Evolutionary conservation across 768 basidiomycete species (phyloP).

Genomic region (Mycena haematopus): DNA sequence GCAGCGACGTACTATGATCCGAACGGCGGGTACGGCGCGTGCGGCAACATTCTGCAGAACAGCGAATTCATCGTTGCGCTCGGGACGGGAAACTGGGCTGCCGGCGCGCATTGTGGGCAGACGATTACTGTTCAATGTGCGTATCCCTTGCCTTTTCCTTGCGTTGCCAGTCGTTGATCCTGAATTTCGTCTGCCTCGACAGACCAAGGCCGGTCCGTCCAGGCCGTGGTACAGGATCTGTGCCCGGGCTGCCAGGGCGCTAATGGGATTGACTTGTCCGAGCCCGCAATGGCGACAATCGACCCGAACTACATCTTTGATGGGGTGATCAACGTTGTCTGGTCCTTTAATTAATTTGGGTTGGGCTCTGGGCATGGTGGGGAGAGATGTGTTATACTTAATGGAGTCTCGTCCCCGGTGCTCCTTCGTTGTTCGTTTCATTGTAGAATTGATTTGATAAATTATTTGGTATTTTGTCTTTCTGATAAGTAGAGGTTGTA

Average conservation of each 20-base stretch:
- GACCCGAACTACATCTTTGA: slow-evolving; percentile 21
- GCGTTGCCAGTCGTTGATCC: background rate
- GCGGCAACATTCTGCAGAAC: slow-evolving; percentile 14
- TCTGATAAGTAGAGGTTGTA: too few relatives aligned
- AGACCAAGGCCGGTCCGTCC: slow-evolving; percentile 12
- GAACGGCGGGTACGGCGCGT: slow-evolving; percentile 18
- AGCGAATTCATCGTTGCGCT: slow-evolving; percentile 15
- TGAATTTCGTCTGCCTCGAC: background rate
- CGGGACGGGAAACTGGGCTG: slow-evolving; percentile 11
- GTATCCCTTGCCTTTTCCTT: background rate
- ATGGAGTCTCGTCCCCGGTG: too few relatives aligned
- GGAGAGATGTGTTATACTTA: too few relatives aligned
- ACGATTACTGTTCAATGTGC: slow-evolving; percentile 16
- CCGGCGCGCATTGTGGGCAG: slow-evolving; percentile 21
- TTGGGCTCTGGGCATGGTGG: too few relatives aligned
- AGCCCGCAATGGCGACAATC: slow-evolving; percentile 15
- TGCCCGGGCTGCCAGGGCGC: slow-evolving; percentile 23
- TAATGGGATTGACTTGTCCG: slow-evolving; percentile 19
- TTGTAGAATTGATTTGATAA: too few relatives aligned
- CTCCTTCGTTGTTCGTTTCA: too few relatives aligned
- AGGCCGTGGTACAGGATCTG: slow-evolving; percentile 13
- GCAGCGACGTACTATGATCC: slow-evolving; percentile 21
- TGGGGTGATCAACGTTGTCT: slow-evolving; percentile 16
- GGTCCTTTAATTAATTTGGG: slow-evolving; percentile 13
- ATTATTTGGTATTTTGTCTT: too few relatives aligned